These are phyloP conservation scores for Plasmodium malariae DNA, from an alignment of 169 alveolate genomes.

Conservation along the genomic window DNA sequence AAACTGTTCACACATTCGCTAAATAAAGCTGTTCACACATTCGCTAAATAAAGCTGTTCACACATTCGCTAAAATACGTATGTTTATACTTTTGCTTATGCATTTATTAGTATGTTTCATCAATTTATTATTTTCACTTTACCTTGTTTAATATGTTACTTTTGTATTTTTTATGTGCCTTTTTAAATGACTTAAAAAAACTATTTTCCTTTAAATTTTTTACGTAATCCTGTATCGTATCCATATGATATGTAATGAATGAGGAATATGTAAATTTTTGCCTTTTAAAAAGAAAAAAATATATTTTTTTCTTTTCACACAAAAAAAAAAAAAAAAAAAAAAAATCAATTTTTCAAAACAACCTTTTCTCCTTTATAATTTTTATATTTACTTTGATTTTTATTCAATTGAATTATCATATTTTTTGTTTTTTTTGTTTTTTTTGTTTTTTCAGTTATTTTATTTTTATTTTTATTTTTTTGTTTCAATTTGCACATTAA, in stretches of 20 bases:
- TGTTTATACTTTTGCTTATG: neutral
- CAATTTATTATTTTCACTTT: too few relatives aligned
- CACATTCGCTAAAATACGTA: too few relatives aligned
- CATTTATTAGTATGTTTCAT: neutral
- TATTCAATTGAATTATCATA: too few relatives aligned
- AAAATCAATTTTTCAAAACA: too few relatives aligned
- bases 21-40: too few relatives aligned
- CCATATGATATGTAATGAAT: neutral
- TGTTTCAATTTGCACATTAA: constrained; percentile 8
- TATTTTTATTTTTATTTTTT: neutral
- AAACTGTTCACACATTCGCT: too few relatives aligned
- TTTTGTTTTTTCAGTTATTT: neutral
- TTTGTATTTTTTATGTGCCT: constrained; percentile 24
- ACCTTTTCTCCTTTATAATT: too few relatives aligned
- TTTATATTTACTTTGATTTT: too few relatives aligned
- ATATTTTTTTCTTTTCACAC: too few relatives aligned
- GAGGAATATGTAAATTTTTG: neutral
- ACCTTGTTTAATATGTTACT: constrained; percentile 10
- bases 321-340: too few relatives aligned
- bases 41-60: too few relatives aligned
- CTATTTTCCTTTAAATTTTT: constrained; percentile 22
- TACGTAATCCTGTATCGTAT: constrained; percentile 5
- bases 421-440: neutral
- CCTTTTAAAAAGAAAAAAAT: neutral
- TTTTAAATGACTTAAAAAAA: constrained; percentile 21